Evolutionary conservation across 192 early-diverging fungal species (phyloP), one percentile per base, ranked within the genome.

Genomic region (Entomortierella chlamydospora): DNA sequence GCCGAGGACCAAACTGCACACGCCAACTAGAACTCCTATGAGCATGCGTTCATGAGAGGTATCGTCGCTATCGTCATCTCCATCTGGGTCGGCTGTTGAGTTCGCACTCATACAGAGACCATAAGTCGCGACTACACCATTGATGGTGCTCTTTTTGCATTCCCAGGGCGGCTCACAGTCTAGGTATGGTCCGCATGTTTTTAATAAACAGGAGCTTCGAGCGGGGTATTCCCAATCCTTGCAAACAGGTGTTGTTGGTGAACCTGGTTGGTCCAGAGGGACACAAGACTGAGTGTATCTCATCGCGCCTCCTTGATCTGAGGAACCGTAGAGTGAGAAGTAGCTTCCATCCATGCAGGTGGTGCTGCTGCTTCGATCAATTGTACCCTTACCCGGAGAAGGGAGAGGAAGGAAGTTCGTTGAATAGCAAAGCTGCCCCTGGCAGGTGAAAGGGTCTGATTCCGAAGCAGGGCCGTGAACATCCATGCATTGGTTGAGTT

Each of bases 221-320:
- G 28, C 30, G 10, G 0, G 17, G 34, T 69, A 69, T n/a, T 69
- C 67, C 67, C 67, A 69, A 0, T 49, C 31, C 22, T 53, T 51
- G 47, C 67, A 69, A 7, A 34, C 31, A 13, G 57, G 2, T 49
- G 47, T 1, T 30, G 30, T 30, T 61, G 20, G 30, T 18, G 10
- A 10, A 37, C 5, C 10, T 37, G 4, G 34, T 37, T 7, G 25
- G 28, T 49, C 22, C 47, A 30, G 33, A 15, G 29, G 42, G 0
- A 69, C 37, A 15, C 67, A 69, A 9, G 67, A 69, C 20, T 61
- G 67, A 1, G 58, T 69, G 25, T 69, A 69, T 39, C 58, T 50
- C 25, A 49, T 33, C 13, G 17, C 61, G 6, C 30, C 47, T 49
- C 1, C 43, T 13, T 22, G 13, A 42, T 23, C 57, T 4, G 57